These are phyloP conservation scores for Cladosporium sp. DNA, from an alignment of 2,329 filamentous ascomycete genomes.

Conservation along the genomic window DNA sequence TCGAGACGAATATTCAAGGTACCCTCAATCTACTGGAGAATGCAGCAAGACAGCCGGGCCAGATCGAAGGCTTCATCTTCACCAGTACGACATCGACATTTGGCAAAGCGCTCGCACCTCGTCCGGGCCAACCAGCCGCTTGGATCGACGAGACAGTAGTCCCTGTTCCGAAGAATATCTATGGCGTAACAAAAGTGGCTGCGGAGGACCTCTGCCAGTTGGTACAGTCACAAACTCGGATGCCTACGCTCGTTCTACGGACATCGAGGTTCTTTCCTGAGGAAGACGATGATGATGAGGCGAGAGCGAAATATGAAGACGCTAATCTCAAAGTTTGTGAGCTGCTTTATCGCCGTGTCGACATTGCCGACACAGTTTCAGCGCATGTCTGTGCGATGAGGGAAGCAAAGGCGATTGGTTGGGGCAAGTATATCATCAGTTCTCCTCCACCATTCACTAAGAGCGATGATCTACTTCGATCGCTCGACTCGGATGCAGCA, in stretches of 20 bases:
- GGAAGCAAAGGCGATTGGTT: conserved; percentile 15
- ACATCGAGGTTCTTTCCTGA: conserved; percentile 40
- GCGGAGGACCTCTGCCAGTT: conserved; percentile 48
- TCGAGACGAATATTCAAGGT: conserved; percentile 20
- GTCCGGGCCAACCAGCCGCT: conserved; percentile 19
- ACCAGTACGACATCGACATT: conserved; percentile 21
- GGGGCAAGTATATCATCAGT: conserved; percentile 19
- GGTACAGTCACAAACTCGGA: conserved; percentile 34
- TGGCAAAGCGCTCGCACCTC: conserved; percentile 17
- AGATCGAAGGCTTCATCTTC: conserved; percentile 19
- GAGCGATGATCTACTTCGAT: conserved; percentile 1
- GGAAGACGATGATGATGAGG: conserved; percentile 15
- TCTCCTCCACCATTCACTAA: conserved; percentile 17
- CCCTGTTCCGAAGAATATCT: conserved; percentile 23
- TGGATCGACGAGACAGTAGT: conserved; percentile 20
- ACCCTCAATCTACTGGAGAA: conserved; percentile 19
- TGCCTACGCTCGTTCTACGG: conserved; percentile 45
- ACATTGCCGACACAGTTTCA: conserved; percentile 16
- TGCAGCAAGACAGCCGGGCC: conserved; percentile 8
- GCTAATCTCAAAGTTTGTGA: conserved; percentile 21
- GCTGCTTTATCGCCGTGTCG: conserved; percentile 18
- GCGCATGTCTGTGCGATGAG: conserved; percentile 18
- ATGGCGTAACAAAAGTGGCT: conserved; percentile 45
- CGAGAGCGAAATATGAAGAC: conserved; percentile 13
- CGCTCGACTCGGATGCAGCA: conserved; percentile 6